Evolutionary conservation across 225 moss, liverwort and hornwort genomes (phyloP).

Genomic region (Sphagnum contortum): DNA sequence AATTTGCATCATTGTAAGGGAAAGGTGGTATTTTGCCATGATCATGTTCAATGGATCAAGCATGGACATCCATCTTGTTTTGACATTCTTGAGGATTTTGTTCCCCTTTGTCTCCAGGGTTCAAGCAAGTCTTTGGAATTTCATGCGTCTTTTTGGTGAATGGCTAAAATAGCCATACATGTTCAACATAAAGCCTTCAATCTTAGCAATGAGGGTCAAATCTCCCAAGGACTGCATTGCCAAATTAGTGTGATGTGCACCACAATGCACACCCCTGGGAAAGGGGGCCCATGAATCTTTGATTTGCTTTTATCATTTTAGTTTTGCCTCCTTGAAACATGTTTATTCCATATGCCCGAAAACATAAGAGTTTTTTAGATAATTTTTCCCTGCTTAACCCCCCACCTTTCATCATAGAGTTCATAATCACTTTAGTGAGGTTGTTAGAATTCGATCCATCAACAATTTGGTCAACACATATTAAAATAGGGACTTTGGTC

Average conservation of each 20-base stretch:
- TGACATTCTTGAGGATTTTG: background rate
- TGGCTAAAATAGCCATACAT: background rate
- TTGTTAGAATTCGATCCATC: background rate
- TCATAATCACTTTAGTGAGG: background rate
- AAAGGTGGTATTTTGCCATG: background rate
- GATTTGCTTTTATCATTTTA: background rate
- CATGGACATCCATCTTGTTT: background rate
- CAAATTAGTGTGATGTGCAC: background rate
- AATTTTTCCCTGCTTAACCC: background rate
- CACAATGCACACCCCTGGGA: background rate
- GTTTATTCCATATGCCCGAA: background rate
- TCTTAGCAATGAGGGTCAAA: background rate
- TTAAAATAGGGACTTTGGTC: background rate
- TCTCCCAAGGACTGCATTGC: background rate
- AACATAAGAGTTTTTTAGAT: background rate
- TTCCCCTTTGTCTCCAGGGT: background rate
- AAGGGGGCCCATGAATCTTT: background rate
- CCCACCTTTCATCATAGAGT: background rate
- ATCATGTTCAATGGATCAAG: background rate
- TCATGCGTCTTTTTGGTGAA: background rate
- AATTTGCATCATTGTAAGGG: background rate
- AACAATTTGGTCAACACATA: background rate
- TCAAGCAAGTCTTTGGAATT: background rate
- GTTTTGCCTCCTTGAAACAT: background rate
- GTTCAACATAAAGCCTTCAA: background rate